Evolutionary conservation across 768 basidiomycete species (phyloP).

Genomic region (Asterophora parasitica): DNA sequence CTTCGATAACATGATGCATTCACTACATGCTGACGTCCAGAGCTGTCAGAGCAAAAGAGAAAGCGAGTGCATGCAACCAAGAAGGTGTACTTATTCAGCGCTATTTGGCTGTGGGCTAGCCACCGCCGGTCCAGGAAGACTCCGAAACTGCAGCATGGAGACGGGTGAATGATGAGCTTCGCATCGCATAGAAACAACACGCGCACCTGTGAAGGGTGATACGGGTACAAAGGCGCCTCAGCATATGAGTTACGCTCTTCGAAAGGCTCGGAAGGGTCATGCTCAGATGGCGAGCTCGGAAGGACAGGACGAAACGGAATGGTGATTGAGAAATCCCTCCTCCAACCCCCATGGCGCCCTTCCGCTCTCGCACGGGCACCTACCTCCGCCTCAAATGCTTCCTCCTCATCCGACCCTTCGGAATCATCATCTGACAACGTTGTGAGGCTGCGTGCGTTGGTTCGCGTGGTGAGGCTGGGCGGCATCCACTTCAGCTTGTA

Average conservation of each 20-base stretch:
- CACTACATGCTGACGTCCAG: too few species aligned
- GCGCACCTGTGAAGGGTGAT: conserved; percentile 27
- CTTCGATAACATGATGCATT: background rate
- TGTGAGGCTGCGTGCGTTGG: conserved; percentile 21
- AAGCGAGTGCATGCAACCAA: background rate
- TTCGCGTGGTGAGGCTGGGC: conserved; percentile 28
- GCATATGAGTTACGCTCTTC: conserved; percentile 31
- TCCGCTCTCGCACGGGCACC: background rate
- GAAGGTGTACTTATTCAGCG: background rate
- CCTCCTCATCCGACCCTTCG: conserved; percentile 18
- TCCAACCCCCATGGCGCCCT: conserved; percentile 8
- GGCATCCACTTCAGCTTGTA: conserved; percentile 40
- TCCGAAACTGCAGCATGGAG: conserved; percentile 7
- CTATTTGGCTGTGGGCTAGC: background rate
- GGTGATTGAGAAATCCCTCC: conserved; percentile 16
- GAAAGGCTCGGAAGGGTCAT: conserved; percentile 14
- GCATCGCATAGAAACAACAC: background rate
- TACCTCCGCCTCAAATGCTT: conserved; percentile 1
- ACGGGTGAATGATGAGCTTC: background rate
- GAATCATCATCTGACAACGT: conserved; percentile 24
- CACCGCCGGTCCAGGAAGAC: conserved; percentile 13
- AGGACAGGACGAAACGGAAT: conserved; percentile 24
- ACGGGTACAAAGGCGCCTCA: conserved; percentile 23
- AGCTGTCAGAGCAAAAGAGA: background rate
- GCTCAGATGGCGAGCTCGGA: conserved; percentile 15